A percentile compares a stretch with the other conserved stretches of the same genome.
phyloP scores from a whole-genome alignment of 2,329 filamentous ascomycete genomes.

The Fusarium keratoplasticum region DNA sequence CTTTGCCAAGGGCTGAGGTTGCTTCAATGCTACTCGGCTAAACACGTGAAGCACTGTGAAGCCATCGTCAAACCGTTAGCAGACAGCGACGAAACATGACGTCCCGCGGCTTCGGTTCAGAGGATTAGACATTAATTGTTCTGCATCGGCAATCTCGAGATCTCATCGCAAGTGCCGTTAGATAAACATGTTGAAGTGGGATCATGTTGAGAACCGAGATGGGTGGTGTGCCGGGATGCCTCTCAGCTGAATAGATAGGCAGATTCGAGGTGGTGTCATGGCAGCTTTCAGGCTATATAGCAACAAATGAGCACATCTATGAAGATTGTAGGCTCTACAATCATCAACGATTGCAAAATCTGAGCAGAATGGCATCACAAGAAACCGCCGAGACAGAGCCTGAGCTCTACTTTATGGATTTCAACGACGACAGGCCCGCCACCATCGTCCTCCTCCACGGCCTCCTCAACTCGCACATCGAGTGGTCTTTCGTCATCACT shows the following conservation, averaged over 20 bases:
- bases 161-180: background rate
- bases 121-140: background rate
- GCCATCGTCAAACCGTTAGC: background rate
- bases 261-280: background rate
- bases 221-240: background rate
- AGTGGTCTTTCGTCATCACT: conserved; percentile 50
- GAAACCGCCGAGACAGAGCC: background rate
- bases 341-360: background rate
- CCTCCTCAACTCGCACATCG: conserved; percentile 48
- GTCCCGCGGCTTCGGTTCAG: background rate
- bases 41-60: conserved; percentile 5
- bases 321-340: background rate
- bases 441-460: conserved; percentile 50
- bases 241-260: background rate
- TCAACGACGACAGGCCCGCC: conserved; percentile 44
- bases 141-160: background rate
- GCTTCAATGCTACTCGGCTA: conserved; percentile 13
- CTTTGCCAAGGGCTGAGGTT: conserved; percentile 1
- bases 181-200: background rate
- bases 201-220: background rate
- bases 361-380: conserved; percentile 5
- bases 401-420: conserved; percentile 44
- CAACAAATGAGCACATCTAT: background rate
- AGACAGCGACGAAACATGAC: background rate
- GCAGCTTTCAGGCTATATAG: background rate